Conservation (phyloP, 2,329 filamentous ascomycete species). For the Aspergillus neotritici region DNA sequence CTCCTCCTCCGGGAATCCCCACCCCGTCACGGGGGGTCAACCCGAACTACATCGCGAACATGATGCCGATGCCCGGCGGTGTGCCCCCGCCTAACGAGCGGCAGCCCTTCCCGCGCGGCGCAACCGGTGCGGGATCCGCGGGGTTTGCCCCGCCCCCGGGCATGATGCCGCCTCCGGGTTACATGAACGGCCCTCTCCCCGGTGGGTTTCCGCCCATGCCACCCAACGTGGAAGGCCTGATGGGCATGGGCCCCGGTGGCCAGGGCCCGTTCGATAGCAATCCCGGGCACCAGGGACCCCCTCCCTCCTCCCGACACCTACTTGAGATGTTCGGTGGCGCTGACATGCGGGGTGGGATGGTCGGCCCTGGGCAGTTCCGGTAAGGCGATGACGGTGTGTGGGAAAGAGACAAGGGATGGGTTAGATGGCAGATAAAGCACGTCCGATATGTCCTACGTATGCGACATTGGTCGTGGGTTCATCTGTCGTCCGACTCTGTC, state of each 20-base stretch:
- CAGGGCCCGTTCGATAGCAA: slow-evolving; percentile 33
- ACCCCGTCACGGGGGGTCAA: slow-evolving; percentile 33
- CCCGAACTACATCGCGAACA: slow-evolving; percentile 32
- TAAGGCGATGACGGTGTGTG: slow-evolving; percentile 13
- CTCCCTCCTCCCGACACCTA: slow-evolving; percentile 36
- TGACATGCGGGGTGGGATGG: slow-evolving; percentile 32
- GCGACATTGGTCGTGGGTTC: not conserved
- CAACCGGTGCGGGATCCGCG: slow-evolving; percentile 21
- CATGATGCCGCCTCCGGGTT: slow-evolving; percentile 43
- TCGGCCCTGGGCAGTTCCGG: slow-evolving; percentile 33
- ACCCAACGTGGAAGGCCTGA: slow-evolving; percentile 33
- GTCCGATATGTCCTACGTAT: not conserved
- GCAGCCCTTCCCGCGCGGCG: slow-evolving; percentile 33
- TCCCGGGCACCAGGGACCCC: slow-evolving; percentile 33
- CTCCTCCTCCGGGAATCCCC: slow-evolving; percentile 36
- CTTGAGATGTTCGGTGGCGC: slow-evolving; percentile 41
- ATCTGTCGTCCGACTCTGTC: slow-evolving; percentile 5
- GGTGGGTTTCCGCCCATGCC: slow-evolving; percentile 38
- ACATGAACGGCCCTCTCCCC: slow-evolving; percentile 39
- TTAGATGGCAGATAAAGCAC: not conserved
- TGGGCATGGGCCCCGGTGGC: slow-evolving; percentile 32
- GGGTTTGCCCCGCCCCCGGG: slow-evolving; percentile 36
- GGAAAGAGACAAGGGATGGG: not conserved
- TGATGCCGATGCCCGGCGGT: slow-evolving; percentile 32
- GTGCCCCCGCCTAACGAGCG: slow-evolving; percentile 33